Evolutionary conservation across 345 rosid genomes (phyloP), one percentile per base, ranked within the genome.

Genomic region (Cardiospermum halicacabum): DNA sequence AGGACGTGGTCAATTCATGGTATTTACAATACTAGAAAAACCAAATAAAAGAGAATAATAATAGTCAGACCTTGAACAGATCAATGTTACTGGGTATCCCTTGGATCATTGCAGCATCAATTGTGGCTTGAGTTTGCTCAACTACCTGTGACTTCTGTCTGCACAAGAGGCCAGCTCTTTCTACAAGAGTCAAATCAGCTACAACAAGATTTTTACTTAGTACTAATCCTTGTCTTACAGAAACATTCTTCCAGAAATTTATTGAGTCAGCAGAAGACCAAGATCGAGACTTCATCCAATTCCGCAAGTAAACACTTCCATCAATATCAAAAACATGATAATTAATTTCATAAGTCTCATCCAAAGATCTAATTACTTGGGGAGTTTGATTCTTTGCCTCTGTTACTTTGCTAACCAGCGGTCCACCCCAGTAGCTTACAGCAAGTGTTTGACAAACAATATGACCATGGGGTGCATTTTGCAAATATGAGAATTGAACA

Each of bases 71-170:
- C 98, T 88, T 93, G 77, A 87, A 85, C 59, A 94, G 96, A 66
- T 90, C 98, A 47, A 93, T 90, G 79, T 93, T 94, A 79, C 92
- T 86, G 18, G 96, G 96, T 69, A 94, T 94, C 67, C 99, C 99
- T 80, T 85, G 67, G 51, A 94, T 75, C 78, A 75, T 84, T 39
- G 99, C 99, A 70, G 99, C 99, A 74, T 90, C 86, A 53, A 94
- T 87, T 25, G 99, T 94, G 45, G 96, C 99, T 78, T 90, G 99
- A 60, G 99, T 88, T 71, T 81, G 88, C 66, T 94, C 91, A 42
- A 85, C 89, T 51, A 80, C 83, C 70, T 71, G 86, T 30, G 72
- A 80, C 72, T 85, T 94, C 64, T 84, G 69, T 76, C 67, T 81
- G 82, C 96, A 94, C 56, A 69, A 74, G 40, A 68, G 61, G 58